Conservation (phyloP, 2,329 filamentous ascomycete genomes). For the Lachnellula arida region DNA sequence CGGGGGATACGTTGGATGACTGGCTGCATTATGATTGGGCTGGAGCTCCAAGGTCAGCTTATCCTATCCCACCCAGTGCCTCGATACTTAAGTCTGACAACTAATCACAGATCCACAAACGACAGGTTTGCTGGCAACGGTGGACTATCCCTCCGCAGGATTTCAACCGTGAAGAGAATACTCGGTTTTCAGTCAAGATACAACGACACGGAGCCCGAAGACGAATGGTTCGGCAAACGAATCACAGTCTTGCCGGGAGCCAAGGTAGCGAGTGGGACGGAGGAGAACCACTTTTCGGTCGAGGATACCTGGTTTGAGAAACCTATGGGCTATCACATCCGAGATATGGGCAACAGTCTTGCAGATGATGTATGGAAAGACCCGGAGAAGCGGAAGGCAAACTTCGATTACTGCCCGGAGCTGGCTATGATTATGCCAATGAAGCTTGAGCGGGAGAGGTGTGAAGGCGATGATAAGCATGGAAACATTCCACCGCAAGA, state of each 20-base stretch:
- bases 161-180: slow-evolving; percentile 46
- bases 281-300: slow-evolving; percentile 42
- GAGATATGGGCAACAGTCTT: slow-evolving; percentile 39
- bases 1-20: slow-evolving; percentile 45
- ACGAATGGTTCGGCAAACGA: slow-evolving; percentile 51
- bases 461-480: slow-evolving; percentile 30
- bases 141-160: slow-evolving; percentile 48
- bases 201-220: slow-evolving; percentile 48
- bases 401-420: slow-evolving; percentile 54
- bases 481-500: slow-evolving; percentile 15
- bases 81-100: background rate
- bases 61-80: background rate
- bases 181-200: slow-evolving; percentile 46
- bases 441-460: slow-evolving; percentile 48
- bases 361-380: slow-evolving; percentile 45
- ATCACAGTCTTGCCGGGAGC: slow-evolving; percentile 44
- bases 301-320: slow-evolving; percentile 46
- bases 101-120: slow-evolving; percentile 32
- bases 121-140: slow-evolving; percentile 49
- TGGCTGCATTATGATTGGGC: slow-evolving; percentile 53
- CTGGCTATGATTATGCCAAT: slow-evolving; percentile 51
- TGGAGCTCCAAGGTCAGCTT: slow-evolving; percentile 43
- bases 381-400: slow-evolving; percentile 39
- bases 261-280: slow-evolving; percentile 39
- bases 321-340: slow-evolving; percentile 52